Percentiles rank a stretch among this genome's conserved stretches.
phyloP scores from a whole-genome alignment of 2,329 filamentous ascomycete genomes.

The Colletotrichum incanum region DNA sequence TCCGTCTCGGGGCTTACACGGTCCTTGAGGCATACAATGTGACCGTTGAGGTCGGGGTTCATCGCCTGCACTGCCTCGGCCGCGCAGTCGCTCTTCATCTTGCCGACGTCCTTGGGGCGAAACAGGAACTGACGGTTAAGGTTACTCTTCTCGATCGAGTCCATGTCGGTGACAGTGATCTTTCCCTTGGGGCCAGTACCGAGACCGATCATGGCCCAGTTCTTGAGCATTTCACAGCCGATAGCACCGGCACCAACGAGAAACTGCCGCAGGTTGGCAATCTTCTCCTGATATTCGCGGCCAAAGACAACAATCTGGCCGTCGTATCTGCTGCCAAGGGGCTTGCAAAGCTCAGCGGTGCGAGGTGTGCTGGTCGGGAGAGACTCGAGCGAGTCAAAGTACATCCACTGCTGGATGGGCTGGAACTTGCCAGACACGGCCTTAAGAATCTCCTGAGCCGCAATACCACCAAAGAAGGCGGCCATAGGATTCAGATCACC shows the following conservation, averaged over 20 bases:
- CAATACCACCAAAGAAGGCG: slow-evolving; percentile 93
- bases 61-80: slow-evolving; percentile 91
- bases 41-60: slow-evolving; percentile 92
- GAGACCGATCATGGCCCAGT: slow-evolving; percentile 99
- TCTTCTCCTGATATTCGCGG: slow-evolving; percentile 92
- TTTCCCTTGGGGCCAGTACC: slow-evolving; percentile 89
- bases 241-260: slow-evolving; percentile 97
- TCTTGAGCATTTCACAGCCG: slow-evolving; percentile 99
- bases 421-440: slow-evolving; percentile 98
- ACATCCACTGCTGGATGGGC: slow-evolving; percentile 95
- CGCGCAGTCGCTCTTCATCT: slow-evolving; percentile 96
- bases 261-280: slow-evolving; percentile 92
- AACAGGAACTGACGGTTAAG: slow-evolving; percentile 98
- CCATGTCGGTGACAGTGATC: slow-evolving; percentile 96
- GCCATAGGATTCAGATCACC: slow-evolving; percentile 94
- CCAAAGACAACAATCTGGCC: slow-evolving; percentile 98
- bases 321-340: slow-evolving; percentile 89
- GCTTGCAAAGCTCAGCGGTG: slow-evolving; percentile 90
- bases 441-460: slow-evolving; percentile 96
- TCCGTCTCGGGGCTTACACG: slow-evolving; percentile 94
- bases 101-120: slow-evolving; percentile 91
- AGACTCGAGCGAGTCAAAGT: slow-evolving; percentile 98
- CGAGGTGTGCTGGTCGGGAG: slow-evolving; percentile 82
- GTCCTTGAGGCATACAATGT: slow-evolving; percentile 89
- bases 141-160: slow-evolving; percentile 99